Base-by-base conservation (phyloP, 106 monocot genomes). In the Allium cepa region DNA sequence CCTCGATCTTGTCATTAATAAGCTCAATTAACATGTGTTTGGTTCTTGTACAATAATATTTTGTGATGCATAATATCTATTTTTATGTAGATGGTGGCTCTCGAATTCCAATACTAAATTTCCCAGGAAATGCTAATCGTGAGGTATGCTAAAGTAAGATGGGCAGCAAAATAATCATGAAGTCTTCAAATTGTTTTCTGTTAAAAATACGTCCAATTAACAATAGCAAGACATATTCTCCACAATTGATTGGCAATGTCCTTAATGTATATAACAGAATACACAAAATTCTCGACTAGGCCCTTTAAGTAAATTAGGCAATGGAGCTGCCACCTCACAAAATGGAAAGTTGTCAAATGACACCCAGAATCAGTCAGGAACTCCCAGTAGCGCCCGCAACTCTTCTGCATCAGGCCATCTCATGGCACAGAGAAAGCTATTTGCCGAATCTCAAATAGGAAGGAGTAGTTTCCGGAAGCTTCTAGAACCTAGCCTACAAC, bases 391-490 rank as follows among this genome's bases (percentile, higher is more conserved):
- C 4, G 11, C 77, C 66, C 47, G 14, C 46, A 63, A 17, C 27
- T 3, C 51, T 53, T 52, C 67, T 26, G 14, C 13, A 5, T 73
- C 91, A 26, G 74, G 53, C 75, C 86, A 85, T 27, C 76, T 76
- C 59, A 64, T 77, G 62, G 69, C 74, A 47, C 93, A 89, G 63
- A 82, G 77, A 60, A 94, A 90, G 80, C 46, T 82, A 17, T 82
- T 77, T 73, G 84, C 79, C 17, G 90, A 90, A 69, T 78, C 82
- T 77, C 73, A 87, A 75, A 62, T 72, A 18, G 90, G 90, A 66
- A 79, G 84, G 59, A 85, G 84, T 69, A 90, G 90, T 80, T 90
- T 94, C 77, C 72, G 76, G 72, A 94, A 87, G 76, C 87, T 94
- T 75, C 71, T 94, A 56, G 94, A 94, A 59, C 94, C 94, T 50